phyloP scores from a whole-genome alignment of 495 filamentous ascomycete genomes.

The Podospora australis region DNA sequence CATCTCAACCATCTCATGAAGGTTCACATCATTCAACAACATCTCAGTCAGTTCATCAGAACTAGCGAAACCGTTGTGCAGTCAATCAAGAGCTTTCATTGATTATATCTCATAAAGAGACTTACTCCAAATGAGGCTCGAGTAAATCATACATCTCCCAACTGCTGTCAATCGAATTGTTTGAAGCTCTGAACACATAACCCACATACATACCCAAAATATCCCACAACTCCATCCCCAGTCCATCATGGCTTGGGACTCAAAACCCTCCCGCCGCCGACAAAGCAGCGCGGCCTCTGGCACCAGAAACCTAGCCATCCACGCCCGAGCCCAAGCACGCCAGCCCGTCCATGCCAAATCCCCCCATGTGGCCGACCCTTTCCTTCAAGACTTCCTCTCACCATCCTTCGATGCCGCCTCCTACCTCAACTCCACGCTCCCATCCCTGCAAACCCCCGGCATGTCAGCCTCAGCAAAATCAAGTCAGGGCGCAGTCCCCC shows the following conservation, averaged over 20 bases:
- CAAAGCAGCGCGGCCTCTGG: conserved; percentile 26
- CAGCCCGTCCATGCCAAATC: conserved; percentile 38
- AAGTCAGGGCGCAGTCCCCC: conserved; percentile 48
- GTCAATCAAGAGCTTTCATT: too few species aligned
- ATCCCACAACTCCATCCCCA: not conserved
- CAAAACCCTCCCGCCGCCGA: conserved; percentile 21
- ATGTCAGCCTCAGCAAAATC: not conserved
- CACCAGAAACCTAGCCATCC: conserved; percentile 15
- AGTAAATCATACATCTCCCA: too few species aligned
- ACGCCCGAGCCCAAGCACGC: conserved; percentile 22
- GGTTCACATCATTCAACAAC: not conserved
- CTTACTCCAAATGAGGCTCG: too few species aligned
- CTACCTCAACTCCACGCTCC: conserved; percentile 73
- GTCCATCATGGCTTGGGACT: conserved; percentile 25
- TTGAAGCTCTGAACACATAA: too few species aligned
- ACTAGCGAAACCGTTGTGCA: too few species aligned
- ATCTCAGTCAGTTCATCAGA: not conserved
- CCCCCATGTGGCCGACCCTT: conserved; percentile 53
- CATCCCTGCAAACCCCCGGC: conserved; percentile 48
- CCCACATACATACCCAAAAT: too few species aligned
- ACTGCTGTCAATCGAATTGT: too few species aligned
- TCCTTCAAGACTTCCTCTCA: conserved; percentile 59
- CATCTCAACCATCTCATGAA: not conserved
- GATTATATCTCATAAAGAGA: too few species aligned
- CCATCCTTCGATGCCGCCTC: conserved; percentile 71